phyloP scores from a whole-genome alignment of 1,284 basidiomycete genomes.

The Boletus mariae region DNA sequence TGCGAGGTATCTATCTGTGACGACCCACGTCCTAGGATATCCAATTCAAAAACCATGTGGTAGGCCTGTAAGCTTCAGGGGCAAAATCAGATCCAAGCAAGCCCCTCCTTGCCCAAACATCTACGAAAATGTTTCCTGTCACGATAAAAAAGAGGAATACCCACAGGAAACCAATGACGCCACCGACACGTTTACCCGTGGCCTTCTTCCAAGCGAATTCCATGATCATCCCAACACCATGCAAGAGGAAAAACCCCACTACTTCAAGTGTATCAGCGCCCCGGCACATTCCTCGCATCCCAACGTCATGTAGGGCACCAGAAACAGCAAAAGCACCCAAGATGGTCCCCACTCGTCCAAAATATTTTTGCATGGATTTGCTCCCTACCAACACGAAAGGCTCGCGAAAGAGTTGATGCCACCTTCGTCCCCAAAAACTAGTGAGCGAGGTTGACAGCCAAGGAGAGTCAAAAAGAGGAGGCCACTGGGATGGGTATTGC shows the following conservation, averaged over 20 bases:
- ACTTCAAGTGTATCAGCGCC: constrained; percentile 46
- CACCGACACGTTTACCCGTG: constrained; percentile 43
- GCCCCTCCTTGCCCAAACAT: constrained; percentile 50
- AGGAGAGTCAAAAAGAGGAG: constrained; percentile 40
- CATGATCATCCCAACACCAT: constrained; percentile 47
- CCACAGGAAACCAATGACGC: constrained; percentile 50
- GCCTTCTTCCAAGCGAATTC: constrained; percentile 44
- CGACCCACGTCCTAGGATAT: constrained; percentile 1
- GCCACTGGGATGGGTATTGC: constrained; percentile 39
- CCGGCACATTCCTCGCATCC: constrained; percentile 21
- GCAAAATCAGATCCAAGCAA: constrained; percentile 14
- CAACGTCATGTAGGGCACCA: not conserved
- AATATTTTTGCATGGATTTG: not conserved
- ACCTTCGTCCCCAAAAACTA: constrained; percentile 44
- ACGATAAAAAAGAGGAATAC: constrained; percentile 40
- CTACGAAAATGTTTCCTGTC: constrained; percentile 46
- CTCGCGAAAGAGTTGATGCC: constrained; percentile 44
- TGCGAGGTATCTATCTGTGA: not conserved
- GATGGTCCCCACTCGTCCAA: not conserved
- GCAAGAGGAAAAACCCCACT: constrained; percentile 54
- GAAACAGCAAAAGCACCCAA: not conserved
- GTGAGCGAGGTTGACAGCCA: constrained; percentile 38
- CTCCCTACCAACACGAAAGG: not conserved
- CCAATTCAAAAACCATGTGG: constrained; percentile 16
- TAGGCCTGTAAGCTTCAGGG: constrained; percentile 19